Percentiles rank a stretch among this genome's conserved stretches.
phyloP scores from a whole-genome alignment of 495 filamentous ascomycete species.

The Entonaema liquescens region DNA sequence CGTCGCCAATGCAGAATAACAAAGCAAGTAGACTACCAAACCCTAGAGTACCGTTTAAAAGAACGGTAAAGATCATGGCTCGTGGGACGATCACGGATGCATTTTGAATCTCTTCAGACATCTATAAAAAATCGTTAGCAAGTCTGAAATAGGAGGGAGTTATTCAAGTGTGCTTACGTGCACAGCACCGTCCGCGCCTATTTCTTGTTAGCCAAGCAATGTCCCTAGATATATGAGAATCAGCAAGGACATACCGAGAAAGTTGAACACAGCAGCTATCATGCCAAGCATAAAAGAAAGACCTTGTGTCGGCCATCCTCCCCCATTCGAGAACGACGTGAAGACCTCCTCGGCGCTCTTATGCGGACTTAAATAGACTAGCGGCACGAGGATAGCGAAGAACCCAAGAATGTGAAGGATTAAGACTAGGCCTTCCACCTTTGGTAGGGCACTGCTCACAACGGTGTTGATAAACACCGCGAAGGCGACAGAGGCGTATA shows the following conservation, averaged over 20 bases:
- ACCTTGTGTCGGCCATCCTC: slow-evolving; percentile 54
- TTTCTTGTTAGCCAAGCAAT: neutral
- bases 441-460: slow-evolving; percentile 52
- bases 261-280: slow-evolving; percentile 7
- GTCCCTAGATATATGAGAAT: neutral
- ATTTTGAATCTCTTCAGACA: slow-evolving; percentile 64
- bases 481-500: slow-evolving; percentile 51
- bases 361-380: slow-evolving; percentile 59
- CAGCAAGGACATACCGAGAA: neutral
- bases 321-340: slow-evolving; percentile 56
- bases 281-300: slow-evolving; percentile 47
- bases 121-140: slow-evolving; percentile 45
- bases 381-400: slow-evolving; percentile 60
- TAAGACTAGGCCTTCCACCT: slow-evolving; percentile 57
- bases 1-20: slow-evolving; percentile 58
- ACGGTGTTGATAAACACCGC: slow-evolving; percentile 57
- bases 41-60: slow-evolving; percentile 57
- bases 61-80: slow-evolving; percentile 52
- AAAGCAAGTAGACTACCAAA: slow-evolving; percentile 61
- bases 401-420: slow-evolving; percentile 61
- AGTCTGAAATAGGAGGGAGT: neutral
- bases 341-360: slow-evolving; percentile 36
- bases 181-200: slow-evolving; percentile 7
- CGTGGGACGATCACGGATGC: slow-evolving; percentile 52
- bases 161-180: neutral